phyloP scores from a whole-genome alignment of 2,329 filamentous ascomycete genomes.

The Penicillium sp. region DNA sequence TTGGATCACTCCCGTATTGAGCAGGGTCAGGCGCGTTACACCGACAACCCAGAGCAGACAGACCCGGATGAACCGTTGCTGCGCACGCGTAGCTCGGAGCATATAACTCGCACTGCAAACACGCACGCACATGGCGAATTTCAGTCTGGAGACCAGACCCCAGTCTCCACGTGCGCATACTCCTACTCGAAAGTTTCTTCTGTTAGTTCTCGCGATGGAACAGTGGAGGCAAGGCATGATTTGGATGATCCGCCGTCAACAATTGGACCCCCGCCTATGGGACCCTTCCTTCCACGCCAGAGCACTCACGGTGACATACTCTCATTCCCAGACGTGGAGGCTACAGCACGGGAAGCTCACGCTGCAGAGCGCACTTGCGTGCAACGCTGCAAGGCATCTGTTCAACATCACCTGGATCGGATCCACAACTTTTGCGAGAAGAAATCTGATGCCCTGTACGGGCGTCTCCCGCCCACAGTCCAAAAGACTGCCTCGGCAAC shows the following conservation, averaged over 20 bases:
- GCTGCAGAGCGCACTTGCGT: conserved; percentile 25
- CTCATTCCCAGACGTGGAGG: conserved; percentile 49
- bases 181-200: conserved; percentile 34
- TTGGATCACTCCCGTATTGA: conserved; percentile 31
- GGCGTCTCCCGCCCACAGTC: conserved; percentile 48
- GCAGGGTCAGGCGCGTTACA: conserved; percentile 38
- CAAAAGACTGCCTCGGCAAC: conserved; percentile 48
- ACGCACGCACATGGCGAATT: conserved; percentile 20
- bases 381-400: conserved; percentile 26
- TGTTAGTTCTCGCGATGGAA: conserved; percentile 17
- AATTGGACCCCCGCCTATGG: conserved; percentile 31
- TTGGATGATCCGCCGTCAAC: conserved; percentile 19
- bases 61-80: conserved; percentile 36
- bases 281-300: conserved; percentile 36
- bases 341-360: conserved; percentile 24
- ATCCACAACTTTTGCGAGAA: conserved; percentile 19
- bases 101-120: conserved; percentile 15
- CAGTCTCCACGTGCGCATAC: conserved; percentile 31
- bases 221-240: conserved; percentile 13
- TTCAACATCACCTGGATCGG: conserved; percentile 18
- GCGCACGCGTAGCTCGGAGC: conserved; percentile 31
- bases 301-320: conserved; percentile 53
- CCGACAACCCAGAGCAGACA: conserved; percentile 36
- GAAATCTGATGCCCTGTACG: conserved; percentile 37
- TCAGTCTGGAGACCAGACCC: conserved; percentile 39